phyloP scores from a whole-genome alignment of 2,329 filamentous ascomycete genomes.

The Fusarium nodosum region DNA sequence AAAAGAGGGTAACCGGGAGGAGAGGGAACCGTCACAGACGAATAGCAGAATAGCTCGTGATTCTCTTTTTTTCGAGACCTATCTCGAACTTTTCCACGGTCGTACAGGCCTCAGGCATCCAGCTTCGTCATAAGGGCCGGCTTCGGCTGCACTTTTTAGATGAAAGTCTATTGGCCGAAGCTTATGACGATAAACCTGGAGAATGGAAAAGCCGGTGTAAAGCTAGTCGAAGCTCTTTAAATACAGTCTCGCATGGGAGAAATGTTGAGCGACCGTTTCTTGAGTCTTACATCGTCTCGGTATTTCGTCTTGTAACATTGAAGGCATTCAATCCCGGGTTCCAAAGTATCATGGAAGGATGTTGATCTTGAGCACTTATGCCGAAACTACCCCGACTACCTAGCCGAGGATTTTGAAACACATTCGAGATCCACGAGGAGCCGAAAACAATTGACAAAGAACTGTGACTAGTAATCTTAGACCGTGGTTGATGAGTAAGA shows the following conservation, averaged over 20 bases:
- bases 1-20: slow-evolving; percentile 25
- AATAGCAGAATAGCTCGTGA: slow-evolving; percentile 32
- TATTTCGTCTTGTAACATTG: neutral
- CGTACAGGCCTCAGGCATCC: slow-evolving; percentile 47
- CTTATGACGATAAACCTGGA: slow-evolving; percentile 15
- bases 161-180: slow-evolving; percentile 35
- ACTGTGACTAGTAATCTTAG: neutral
- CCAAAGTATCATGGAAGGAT: neutral
- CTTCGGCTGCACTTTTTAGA: slow-evolving; percentile 40
- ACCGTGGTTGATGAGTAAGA: slow-evolving; percentile 5
- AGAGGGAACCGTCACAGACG: slow-evolving; percentile 30
- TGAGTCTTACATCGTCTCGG: neutral
- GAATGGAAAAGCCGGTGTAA: slow-evolving; percentile 35
- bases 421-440: slow-evolving; percentile 19
- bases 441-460: slow-evolving; percentile 31
- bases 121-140: slow-evolving; percentile 51
- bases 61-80: slow-evolving; percentile 48
- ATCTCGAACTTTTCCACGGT: slow-evolving; percentile 50
- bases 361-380: slow-evolving; percentile 33
- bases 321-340: neutral
- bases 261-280: neutral
- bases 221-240: slow-evolving; percentile 18
- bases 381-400: slow-evolving; percentile 46
- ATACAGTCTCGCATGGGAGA: neutral
- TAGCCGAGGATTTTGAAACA: slow-evolving; percentile 21